phyloP scores from a whole-genome alignment of 805 yeast species.

The Cyberlindnera euphorbiae region DNA sequence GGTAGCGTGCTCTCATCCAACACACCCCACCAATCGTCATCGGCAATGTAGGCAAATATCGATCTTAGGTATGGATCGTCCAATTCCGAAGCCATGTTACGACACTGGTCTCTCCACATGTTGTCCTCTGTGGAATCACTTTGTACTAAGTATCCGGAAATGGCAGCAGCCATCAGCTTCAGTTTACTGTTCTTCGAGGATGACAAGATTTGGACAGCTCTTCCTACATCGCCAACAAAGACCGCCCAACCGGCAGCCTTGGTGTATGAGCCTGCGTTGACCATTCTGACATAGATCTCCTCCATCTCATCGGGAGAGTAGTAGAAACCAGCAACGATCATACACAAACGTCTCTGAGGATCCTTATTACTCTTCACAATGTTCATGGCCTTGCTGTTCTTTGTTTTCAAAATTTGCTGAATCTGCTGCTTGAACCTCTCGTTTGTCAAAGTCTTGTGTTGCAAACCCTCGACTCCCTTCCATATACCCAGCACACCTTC shows the following conservation, averaged over 20 bases:
- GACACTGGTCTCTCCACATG: constrained; percentile 91
- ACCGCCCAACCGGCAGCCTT: constrained; percentile 99
- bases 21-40: constrained; percentile 95
- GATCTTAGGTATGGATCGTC: constrained; percentile 88
- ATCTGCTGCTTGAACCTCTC: constrained; percentile 21
- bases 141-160: constrained; percentile 81
- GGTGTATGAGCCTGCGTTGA: constrained; percentile 57
- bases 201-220: constrained; percentile 76
- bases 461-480: constrained; percentile 62
- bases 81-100: constrained; percentile 80
- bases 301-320: constrained; percentile 73
- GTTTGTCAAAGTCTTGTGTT: constrained; percentile 31
- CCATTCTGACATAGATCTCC: constrained; percentile 53
- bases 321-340: constrained; percentile 89
- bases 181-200: constrained; percentile 67
- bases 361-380: constrained; percentile 44
- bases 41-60: constrained; percentile 89
- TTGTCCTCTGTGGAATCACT: constrained; percentile 38
- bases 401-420: constrained; percentile 29
- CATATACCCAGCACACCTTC: constrained; percentile 89
- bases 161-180: constrained; percentile 84
- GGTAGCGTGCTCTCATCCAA: constrained; percentile 87
- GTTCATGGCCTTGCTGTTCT: constrained; percentile 25
- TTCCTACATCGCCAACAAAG: constrained; percentile 80
- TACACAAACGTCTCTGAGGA: constrained; percentile 69